Evolutionary conservation across 78 protist species (phyloP), one percentile per base, ranked within the genome.

Genomic region (Guillardia theta): DNA sequence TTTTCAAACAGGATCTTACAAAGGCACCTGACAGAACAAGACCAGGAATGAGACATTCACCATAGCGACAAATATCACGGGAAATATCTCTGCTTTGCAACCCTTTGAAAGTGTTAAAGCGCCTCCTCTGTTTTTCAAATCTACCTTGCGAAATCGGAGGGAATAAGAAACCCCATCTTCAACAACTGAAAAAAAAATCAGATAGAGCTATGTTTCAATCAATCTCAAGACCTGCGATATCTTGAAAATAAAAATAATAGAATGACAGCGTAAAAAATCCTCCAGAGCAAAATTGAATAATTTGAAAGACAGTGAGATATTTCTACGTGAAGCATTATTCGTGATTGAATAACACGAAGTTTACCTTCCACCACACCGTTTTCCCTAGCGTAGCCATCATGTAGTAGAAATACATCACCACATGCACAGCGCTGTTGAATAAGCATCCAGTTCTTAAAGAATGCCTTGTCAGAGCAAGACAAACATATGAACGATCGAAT

Each of bases 341-440:
- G 70, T 9, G 6, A 6, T 8, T 27, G 70, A 6, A 30, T 24
- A 58, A 8, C 4, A 30, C 70, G 70, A 30, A 6, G 70, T 30
- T 3, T 24, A 58, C 70, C 70, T 70, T 70, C 83, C 83, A 70
- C 83, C 83, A 70, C 46, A 24, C 36, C 46, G 36, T 15, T 22
- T 22, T 39, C 78, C 48, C 64, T 4, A 27, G 76, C 6, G 22
- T 70, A 12, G 41, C 83, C 46, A 70, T 36, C 83, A 64, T 50
- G 93, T 88, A 94, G 76, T 94, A 94, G 88, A 58, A 94, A 93
- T 94, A 94, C 95, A 94, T 97, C n/a, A 94, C 46, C 64, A 95
- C 94, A 47, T 97, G 98, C 33, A 97, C 98, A 4, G 53, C 39
- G 39, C 88, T 93, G 77, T 93, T 70, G 83, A 70, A 70, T 24